Evolutionary conservation across 1,284 basidiomycete genomes (phyloP).

Genomic region (Anthracocystis setariae): DNA sequence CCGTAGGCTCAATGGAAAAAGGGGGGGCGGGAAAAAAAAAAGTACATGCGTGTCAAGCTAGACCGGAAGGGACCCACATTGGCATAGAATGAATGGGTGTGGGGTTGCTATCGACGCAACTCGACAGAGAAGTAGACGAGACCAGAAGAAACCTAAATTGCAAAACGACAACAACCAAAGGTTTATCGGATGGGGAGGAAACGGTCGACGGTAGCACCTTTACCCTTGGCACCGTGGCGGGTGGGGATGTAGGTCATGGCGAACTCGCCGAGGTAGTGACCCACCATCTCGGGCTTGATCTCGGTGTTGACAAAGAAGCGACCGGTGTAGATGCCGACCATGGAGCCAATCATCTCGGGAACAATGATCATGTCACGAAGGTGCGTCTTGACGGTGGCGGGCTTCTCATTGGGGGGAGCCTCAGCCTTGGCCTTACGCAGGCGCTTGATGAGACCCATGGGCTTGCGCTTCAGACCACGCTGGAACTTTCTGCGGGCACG

Average conservation of each 20-base stretch:
- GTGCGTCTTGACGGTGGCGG: conserved; percentile 97
- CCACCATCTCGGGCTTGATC: conserved; percentile 99
- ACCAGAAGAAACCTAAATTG: conserved; percentile 4
- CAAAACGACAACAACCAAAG: too few species aligned
- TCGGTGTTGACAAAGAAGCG: conserved; percentile 73
- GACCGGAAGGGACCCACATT: too few species aligned
- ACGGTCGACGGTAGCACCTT: conserved; percentile 82
- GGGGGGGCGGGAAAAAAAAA: conserved; percentile 17
- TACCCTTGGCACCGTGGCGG: conserved; percentile 99
- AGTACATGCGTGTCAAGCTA: conserved; percentile 38
- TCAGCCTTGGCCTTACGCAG: conserved; percentile 99
- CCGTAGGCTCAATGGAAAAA: conserved; percentile 14
- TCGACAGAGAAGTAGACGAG: too few species aligned
- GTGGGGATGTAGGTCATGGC: conserved; percentile 91
- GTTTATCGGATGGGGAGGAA: conserved; percentile 75
- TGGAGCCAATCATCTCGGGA: conserved; percentile 89
- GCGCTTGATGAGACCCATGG: conserved; percentile 99
- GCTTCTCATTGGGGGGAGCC: conserved; percentile 97
- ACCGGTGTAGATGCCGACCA: conserved; percentile 80
- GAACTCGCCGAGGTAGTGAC: conserved; percentile 93
- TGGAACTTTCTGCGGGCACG: conserved; percentile 98
- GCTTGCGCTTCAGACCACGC: conserved; percentile 97
- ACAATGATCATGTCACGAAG: conserved; percentile 99
- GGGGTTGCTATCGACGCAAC: too few species aligned
- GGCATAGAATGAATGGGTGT: too few species aligned